Evolutionary conservation across 768 basidiomycete genomes (phyloP).

Genomic region (Lentinula aciculospora): DNA sequence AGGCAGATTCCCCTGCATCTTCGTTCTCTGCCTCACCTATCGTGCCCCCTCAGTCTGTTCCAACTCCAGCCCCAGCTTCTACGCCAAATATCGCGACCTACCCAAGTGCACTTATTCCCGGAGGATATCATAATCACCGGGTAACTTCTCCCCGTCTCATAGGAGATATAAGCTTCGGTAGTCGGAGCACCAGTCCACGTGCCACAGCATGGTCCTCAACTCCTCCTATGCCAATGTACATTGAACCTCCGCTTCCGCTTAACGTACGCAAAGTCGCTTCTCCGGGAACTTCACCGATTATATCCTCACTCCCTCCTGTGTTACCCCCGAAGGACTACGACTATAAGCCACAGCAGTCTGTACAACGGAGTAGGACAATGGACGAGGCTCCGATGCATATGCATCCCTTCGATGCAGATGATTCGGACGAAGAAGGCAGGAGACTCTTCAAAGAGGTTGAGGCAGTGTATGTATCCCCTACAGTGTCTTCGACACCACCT

Average conservation of each 20-base stretch:
- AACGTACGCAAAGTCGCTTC: neutral
- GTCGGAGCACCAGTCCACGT: neutral
- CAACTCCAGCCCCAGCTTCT: neutral
- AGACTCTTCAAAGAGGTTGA: neutral
- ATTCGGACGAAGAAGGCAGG: constrained; percentile 5
- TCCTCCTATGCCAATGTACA: neutral
- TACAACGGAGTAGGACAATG: neutral
- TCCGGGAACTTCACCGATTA: neutral
- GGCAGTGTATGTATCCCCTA: neutral
- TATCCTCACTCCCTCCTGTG: neutral
- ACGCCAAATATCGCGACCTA: neutral
- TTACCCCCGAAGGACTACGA: neutral
- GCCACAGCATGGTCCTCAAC: neutral
- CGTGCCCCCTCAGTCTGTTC: neutral
- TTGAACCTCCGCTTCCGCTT: neutral
- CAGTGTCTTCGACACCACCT: neutral
- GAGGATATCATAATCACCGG: neutral
- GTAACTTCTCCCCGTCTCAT: neutral
- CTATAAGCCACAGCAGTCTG: neutral
- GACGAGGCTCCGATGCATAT: constrained; percentile 1
- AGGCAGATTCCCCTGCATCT: neutral
- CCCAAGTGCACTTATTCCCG: constrained; percentile 1
- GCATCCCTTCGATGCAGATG: constrained; percentile 1
- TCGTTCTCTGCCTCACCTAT: constrained; percentile 3
- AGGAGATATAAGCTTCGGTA: neutral